phyloP scores from a whole-genome alignment of 805 yeast genomes.

The Candida gorgasii region DNA sequence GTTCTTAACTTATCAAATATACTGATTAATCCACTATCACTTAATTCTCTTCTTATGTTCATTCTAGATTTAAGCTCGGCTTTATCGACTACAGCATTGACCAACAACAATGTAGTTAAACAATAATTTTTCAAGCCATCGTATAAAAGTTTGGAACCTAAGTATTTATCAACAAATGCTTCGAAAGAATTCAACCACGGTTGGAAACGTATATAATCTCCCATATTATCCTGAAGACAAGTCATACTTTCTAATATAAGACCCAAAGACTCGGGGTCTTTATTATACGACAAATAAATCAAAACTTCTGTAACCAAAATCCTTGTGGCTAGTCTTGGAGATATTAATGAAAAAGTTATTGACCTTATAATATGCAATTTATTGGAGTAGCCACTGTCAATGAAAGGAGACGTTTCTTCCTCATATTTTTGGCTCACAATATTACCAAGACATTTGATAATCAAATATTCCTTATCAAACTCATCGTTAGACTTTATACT shows the following conservation, averaged over 20 bases:
- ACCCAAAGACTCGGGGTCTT: conserved; percentile 21
- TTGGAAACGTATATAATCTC: conserved; percentile 37
- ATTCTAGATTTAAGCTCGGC: conserved; percentile 29
- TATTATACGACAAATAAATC: conserved; percentile 33
- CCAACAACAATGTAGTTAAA: conserved; percentile 35
- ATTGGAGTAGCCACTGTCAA: conserved; percentile 19
- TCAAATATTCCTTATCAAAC: conserved; percentile 39
- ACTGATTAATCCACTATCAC: conserved; percentile 34
- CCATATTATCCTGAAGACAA: conserved; percentile 33
- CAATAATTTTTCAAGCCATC: conserved; percentile 30
- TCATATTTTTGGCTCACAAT: conserved; percentile 25
- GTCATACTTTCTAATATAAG: conserved; percentile 32
- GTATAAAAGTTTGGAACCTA: conserved; percentile 17
- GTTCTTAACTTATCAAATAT: conserved; percentile 36
- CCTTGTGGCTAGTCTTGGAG: conserved; percentile 43
- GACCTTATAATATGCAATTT: conserved; percentile 37
- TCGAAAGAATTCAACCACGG: conserved; percentile 44
- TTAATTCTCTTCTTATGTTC: conserved; percentile 35
- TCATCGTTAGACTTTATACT: conserved; percentile 47
- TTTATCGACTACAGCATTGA: conserved; percentile 34
- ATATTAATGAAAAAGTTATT: conserved; percentile 37
- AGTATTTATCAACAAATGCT: conserved; percentile 32
- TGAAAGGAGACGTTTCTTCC: conserved; percentile 10
- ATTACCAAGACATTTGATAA: conserved; percentile 39
- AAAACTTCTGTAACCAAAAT: conserved; percentile 43